Evolutionary conservation across 805 yeast genomes (phyloP).

Genomic region (Kazachstania viticola): DNA sequence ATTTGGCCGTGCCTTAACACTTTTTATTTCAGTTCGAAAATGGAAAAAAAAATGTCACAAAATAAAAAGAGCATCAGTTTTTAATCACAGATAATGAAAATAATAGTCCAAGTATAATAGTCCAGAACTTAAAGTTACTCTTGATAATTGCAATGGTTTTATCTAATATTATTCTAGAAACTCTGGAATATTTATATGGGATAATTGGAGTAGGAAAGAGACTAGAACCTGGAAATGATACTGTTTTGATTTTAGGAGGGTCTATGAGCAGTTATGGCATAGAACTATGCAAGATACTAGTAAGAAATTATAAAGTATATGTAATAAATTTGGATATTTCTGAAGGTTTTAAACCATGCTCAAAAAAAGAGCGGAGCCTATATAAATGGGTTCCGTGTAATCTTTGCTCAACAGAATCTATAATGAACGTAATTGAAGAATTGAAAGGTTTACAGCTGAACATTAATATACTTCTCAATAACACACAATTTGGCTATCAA

Average conservation of each 20-base stretch:
- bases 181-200: too few species aligned
- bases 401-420: slow-evolving; percentile 1
- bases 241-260: slow-evolving; percentile 15
- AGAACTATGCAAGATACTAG: slow-evolving; percentile 6
- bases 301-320: slow-evolving; percentile 1
- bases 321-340: slow-evolving; percentile 12
- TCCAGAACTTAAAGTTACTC: too few species aligned
- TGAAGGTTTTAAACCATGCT: background rate
- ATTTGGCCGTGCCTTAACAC: too few species aligned
- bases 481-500: slow-evolving; percentile 10
- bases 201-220: slow-evolving; percentile 1
- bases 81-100: too few species aligned
- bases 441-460: background rate
- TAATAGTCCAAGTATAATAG: too few species aligned
- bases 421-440: background rate
- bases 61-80: too few species aligned
- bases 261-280: slow-evolving; percentile 11
- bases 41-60: too few species aligned
- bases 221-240: slow-evolving; percentile 6
- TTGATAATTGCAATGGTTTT: too few species aligned
- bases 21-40: too few species aligned
- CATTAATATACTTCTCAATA: slow-evolving; percentile 12
- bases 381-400: slow-evolving; percentile 5
- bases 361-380: background rate
- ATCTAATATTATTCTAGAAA: too few species aligned